Evolutionary conservation across 257 asterid species (phyloP), one percentile per base, ranked within the genome.

Genomic region (Solanum paucissectum): DNA sequence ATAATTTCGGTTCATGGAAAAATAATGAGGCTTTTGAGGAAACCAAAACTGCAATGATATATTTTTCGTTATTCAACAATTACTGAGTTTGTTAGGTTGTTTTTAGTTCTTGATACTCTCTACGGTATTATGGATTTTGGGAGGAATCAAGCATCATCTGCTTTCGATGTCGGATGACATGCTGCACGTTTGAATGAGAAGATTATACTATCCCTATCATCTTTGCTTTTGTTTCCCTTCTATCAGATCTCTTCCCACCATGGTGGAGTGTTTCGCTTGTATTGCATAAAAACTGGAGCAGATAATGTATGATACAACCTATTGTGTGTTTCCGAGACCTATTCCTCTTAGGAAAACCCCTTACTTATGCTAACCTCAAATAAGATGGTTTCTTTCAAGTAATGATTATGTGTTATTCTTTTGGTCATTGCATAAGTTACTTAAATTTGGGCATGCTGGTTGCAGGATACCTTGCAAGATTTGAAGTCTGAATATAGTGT

Each of bases 401-500:
- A n/a, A 46, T 38, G 60, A 36, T 36, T 69, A 60, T 62, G 87
- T 38, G 16, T 38, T 87, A 68, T 66, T 83, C 79, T 88, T 46
- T 34, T 69, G 85, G 55, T 84, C 87, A 74, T 85, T 25, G 21
- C 68, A 58, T 18, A 85, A 58, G 32, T 55, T 87, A 79, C 37
- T 87, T 71, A 92, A 90, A 90, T 86, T 86, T 68, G 58, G 87
- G 83, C 88, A 86, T 89, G 69, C 37, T 84, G 77, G 88, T 87
- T 93, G 89, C 96, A 95, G 99, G 98, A 93, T 91, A 89, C 94
- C 90, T 88, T 95, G 89, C 96, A 94, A 84, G 97, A 93, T 88
- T 91, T 92, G 60, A 97, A 94, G 93, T 91, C 98, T 86, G 98
- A 93, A 5, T 96, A 88, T 87, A 76, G 73, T 79, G 92, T 87